Base-by-base conservation (phyloP, 2,329 filamentous ascomycete species). In the Didymella arachidicola region DNA sequence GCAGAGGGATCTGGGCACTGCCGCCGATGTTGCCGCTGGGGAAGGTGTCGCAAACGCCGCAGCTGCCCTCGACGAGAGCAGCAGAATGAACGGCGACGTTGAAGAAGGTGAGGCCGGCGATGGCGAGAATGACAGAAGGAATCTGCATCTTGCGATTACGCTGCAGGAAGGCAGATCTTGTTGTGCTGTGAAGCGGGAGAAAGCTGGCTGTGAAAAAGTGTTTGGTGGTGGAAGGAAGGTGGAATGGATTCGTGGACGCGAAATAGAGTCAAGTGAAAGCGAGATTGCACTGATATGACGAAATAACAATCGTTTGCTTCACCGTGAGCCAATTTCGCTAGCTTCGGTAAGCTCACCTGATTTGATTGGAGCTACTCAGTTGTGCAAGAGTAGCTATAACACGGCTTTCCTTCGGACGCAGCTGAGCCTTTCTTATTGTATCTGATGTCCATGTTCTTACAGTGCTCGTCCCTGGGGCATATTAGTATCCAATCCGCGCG, bases 1-100 rank as follows among this genome's bases (percentile, higher is more conserved):
- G 46, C n/a, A 57, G 46, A 3, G 39, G 46, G 4, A 57, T 57
- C 16, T 57, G 53, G 26, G 53, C 53, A 16, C 38, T 57, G 46
- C 53, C 51, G 19, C 51, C 51, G 8, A 39, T 45, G 22, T 16
- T 16, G 4, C 26, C 18, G 4, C 39, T 41, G 14, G 53, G 53
- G 11, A 50, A 16, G 46, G 46, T 51, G 10, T 57, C 53, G 53
- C 53, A 57, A 3, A 38, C 43, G 41, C 53, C 53, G 27, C 53
- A 57, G 41, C 39, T 57, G 26, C 36, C 39, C 5, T 41, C 7
- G 1, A 38, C 25, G 36, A 25, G 32, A 7, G 26, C 32, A 29
- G 52, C 26, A 18, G 43, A 42, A 43, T 44, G 44, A 34, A 36
- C 52, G 16, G 44, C 52, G 26, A n/a, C 6, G 10, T n/a, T 45